Conservation (phyloP, 768 basidiomycete species). For the Candolleomyces eurysporus region DNA sequence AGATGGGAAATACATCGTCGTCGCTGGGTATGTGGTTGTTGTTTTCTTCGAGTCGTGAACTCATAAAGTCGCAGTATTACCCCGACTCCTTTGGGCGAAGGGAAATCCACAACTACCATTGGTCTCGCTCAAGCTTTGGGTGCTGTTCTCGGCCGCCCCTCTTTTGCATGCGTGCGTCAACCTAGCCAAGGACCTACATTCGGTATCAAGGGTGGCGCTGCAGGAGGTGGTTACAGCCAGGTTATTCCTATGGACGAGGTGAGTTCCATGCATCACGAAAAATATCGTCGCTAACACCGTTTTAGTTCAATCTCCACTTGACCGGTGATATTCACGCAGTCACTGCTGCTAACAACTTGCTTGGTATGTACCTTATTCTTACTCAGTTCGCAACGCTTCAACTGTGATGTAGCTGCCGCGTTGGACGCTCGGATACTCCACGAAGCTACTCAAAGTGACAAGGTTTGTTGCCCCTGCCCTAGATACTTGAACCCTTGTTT, state of each 20-base stretch:
- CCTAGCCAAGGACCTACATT: conserved; percentile 99
- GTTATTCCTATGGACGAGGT: conserved; percentile 99
- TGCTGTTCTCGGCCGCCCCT: conserved; percentile 87
- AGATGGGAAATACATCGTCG: conserved; percentile 94
- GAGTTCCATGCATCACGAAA: conserved; percentile 9
- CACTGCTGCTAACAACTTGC: conserved; percentile 93
- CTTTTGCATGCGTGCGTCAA: conserved; percentile 96
- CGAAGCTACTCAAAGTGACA: conserved; percentile 93
- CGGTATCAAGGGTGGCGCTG: conserved; percentile 98
- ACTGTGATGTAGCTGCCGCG: conserved; percentile 88
- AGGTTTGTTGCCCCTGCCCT: conserved; percentile 39
- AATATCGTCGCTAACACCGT: conserved; percentile 3
- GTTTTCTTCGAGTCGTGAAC: background rate
- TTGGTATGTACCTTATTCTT: conserved; percentile 50
- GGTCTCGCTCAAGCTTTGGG: conserved; percentile 96
- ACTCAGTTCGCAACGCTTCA: background rate
- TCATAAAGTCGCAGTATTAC: conserved; percentile 64
- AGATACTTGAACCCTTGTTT: conserved; percentile 15
- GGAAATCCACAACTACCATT: conserved; percentile 97
- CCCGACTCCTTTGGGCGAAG: conserved; percentile 95
- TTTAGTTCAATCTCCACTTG: conserved; percentile 91
- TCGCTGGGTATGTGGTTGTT: conserved; percentile 66
- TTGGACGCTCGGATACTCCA: conserved; percentile 98
- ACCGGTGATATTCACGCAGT: conserved; percentile 99
- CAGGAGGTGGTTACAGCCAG: conserved; percentile 97